Conservation (phyloP, 768 basidiomycete genomes). For the Lepiota venenata region DNA sequence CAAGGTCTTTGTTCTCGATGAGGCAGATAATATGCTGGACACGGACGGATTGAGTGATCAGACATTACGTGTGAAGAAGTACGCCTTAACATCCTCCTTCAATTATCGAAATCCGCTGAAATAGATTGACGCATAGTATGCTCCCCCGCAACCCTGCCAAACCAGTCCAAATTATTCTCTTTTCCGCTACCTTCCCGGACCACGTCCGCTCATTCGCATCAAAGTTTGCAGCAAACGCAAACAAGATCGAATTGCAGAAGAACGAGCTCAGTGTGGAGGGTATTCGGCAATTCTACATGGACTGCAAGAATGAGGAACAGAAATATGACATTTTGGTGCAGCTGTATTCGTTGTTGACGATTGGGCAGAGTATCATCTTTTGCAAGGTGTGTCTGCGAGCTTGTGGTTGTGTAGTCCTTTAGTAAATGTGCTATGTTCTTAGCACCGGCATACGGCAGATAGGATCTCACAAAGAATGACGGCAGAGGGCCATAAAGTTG, state of each 20-base stretch:
- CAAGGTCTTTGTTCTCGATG: conserved; percentile 94
- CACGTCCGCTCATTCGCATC: conserved; percentile 88
- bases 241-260: conserved; percentile 93
- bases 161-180: conserved; percentile 83
- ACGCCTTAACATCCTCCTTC: conserved; percentile 26
- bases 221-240: conserved; percentile 91
- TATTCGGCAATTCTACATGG: conserved; percentile 96
- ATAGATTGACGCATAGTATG: conserved; percentile 36
- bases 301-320: conserved; percentile 85
- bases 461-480: conserved; percentile 88
- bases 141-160: conserved; percentile 41
- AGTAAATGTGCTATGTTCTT: conserved; percentile 2
- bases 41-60: conserved; percentile 93
- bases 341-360: conserved; percentile 85
- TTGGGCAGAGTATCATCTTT: conserved; percentile 96
- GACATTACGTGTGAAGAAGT: conserved; percentile 93
- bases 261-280: conserved; percentile 93
- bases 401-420: background rate
- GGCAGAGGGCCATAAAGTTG: conserved; percentile 92
- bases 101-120: background rate
- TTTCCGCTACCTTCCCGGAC: conserved; percentile 98
- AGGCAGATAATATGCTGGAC: conserved; percentile 99
- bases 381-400: background rate
- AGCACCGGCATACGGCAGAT: conserved; percentile 93
- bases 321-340: conserved; percentile 96